A percentile compares a stretch with the other conserved stretches of the same genome.
phyloP scores from a whole-genome alignment of 495 filamentous ascomycete species.

The Mytilinidion resinicola region DNA sequence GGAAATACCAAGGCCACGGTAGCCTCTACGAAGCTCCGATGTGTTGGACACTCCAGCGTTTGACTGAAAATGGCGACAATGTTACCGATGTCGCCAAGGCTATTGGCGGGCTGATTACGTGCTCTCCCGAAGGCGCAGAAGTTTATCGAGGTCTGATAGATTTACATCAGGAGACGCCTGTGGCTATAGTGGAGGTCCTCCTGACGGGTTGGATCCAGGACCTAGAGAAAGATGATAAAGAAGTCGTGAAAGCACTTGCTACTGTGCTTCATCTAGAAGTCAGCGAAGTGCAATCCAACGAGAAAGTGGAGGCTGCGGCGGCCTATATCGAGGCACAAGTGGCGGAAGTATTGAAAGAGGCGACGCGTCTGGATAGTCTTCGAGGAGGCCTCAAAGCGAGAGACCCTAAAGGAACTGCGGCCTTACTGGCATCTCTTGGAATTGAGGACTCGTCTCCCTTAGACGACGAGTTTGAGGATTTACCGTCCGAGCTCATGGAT shows the following conservation, averaged over 20 bases:
- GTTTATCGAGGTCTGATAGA: constrained; percentile 12
- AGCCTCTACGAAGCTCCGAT: constrained; percentile 10
- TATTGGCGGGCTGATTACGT: background rate
- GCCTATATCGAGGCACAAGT: constrained; percentile 9
- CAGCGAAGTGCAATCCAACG: constrained; percentile 1
- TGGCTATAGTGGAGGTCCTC: background rate
- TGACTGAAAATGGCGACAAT: constrained; percentile 7
- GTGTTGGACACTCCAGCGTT: constrained; percentile 4
- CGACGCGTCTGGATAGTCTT: constrained; percentile 8
- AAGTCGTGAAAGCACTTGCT: constrained; percentile 8
- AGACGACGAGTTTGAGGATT: constrained; percentile 20
- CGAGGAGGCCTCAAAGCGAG: constrained; percentile 7
- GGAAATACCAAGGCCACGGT: background rate
- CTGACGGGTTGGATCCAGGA: constrained; percentile 15
- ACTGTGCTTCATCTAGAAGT: constrained; percentile 6
- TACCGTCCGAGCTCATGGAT: constrained; percentile 15
- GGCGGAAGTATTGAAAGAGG: constrained; percentile 13
- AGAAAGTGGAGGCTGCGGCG: constrained; percentile 10
- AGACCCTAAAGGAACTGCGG: constrained; percentile 19
- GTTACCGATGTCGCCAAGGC: constrained; percentile 3
- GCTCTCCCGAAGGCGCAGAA: constrained; percentile 6
- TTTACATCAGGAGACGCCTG: background rate
- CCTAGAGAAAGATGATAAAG: constrained; percentile 5
- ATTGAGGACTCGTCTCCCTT: constrained; percentile 14
- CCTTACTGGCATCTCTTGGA: constrained; percentile 14